Evolutionary conservation across 371 early-diverging fungal genomes (phyloP).

Genomic region (Chytridiales sp.): DNA sequence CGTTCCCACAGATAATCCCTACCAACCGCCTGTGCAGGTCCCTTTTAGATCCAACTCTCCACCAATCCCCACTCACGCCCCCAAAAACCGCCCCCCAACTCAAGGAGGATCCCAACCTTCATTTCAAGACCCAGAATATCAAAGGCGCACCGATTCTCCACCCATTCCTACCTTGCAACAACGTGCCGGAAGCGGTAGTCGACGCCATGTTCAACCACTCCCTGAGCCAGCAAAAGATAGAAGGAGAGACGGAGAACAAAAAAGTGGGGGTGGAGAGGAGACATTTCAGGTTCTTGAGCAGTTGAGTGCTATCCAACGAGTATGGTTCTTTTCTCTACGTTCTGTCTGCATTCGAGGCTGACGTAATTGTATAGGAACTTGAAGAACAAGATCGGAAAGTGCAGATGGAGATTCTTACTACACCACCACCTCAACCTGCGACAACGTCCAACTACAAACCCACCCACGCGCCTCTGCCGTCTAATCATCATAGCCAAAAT

Average conservation of each 20-base stretch:
- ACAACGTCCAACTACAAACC: not conserved
- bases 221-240: not conserved
- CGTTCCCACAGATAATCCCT: too few relatives aligned
- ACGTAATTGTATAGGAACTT: slow-evolving; percentile 3
- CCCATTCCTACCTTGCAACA: slow-evolving; percentile 10
- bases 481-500: not conserved
- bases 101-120: too few relatives aligned
- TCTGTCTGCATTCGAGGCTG: not conserved
- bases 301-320: slow-evolving; percentile 11
- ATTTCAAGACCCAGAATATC: too few relatives aligned
- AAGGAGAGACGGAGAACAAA: not conserved
- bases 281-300: slow-evolving; percentile 18
- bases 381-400: slow-evolving; percentile 22
- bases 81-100: too few relatives aligned
- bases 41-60: slow-evolving; percentile 15
- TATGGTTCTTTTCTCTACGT: not conserved
- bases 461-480: not conserved
- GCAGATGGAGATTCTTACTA: slow-evolving; percentile 2
- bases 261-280: not conserved
- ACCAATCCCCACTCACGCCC: too few relatives aligned
- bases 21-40: not conserved
- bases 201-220: not conserved
- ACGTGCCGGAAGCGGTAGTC: too few relatives aligned
- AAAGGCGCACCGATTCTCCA: slow-evolving; percentile 17
- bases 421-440: too few relatives aligned